Evolutionary conservation across 2,329 filamentous ascomycete species (phyloP).

Genomic region (Sporothrix dimorphospora): DNA sequence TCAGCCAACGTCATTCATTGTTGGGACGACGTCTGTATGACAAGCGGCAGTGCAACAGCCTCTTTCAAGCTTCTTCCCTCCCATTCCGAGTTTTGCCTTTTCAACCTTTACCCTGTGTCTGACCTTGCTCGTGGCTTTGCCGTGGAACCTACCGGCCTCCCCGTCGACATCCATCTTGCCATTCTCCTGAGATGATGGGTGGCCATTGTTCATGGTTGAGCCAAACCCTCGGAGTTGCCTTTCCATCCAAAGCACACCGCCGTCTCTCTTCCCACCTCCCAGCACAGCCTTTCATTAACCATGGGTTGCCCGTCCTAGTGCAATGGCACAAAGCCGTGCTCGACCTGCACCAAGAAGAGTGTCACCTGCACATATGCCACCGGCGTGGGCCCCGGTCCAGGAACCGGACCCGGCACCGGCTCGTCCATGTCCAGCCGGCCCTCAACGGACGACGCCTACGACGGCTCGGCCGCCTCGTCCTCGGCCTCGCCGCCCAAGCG

Average conservation of each 20-base stretch:
- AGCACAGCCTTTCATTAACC: background rate
- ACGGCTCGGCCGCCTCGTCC: background rate
- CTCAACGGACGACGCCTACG: background rate
- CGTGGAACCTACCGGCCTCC: background rate
- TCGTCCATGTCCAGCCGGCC: background rate
- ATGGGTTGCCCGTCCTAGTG: conserved; percentile 48
- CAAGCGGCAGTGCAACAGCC: conserved; percentile 15
- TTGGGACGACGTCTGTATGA: background rate
- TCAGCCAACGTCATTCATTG: background rate
- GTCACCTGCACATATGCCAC: conserved; percentile 48
- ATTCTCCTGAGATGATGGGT: too few relatives aligned
- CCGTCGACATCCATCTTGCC: background rate
- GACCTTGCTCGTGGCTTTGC: background rate
- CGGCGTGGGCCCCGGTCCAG: background rate
- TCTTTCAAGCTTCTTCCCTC: background rate
- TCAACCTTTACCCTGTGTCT: background rate
- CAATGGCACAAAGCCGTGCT: conserved; percentile 61
- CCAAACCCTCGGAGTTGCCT: background rate
- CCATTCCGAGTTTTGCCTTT: background rate
- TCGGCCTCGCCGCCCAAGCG: conserved; percentile 25
- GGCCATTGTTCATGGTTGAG: background rate
- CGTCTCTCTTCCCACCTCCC: background rate
- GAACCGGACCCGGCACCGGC: background rate
- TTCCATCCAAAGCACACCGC: background rate
- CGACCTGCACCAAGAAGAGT: conserved; percentile 59